Evolutionary conservation across 179 eudicot genomes (phyloP).

Genomic region (Gypsophila paniculata): DNA sequence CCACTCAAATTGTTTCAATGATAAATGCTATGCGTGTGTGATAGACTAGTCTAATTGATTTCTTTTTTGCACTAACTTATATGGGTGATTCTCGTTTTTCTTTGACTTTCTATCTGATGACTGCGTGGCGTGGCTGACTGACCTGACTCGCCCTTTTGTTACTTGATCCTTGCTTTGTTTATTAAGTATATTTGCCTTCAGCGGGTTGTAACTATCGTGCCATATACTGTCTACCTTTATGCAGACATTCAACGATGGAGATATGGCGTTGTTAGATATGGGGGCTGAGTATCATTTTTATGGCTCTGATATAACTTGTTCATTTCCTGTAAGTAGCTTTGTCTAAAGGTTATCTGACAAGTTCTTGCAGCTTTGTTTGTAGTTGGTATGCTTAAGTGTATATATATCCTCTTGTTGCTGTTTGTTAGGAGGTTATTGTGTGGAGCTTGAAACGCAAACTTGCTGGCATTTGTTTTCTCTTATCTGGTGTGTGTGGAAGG

Average conservation of each 20-base stretch:
- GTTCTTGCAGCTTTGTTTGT: background rate
- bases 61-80: background rate
- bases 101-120: background rate
- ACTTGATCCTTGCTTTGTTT: conserved; percentile 7
- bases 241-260: conserved; percentile 78
- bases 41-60: background rate
- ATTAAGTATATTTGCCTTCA: conserved; percentile 1
- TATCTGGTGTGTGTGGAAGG: background rate
- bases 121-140: background rate
- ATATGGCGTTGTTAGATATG: conserved; percentile 95
- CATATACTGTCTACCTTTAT: conserved; percentile 12
- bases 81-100: background rate
- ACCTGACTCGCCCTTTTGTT: background rate
- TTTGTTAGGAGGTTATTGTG: background rate
- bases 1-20: background rate
- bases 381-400: background rate
- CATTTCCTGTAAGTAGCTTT: conserved; percentile 61
- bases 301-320: conserved; percentile 97
- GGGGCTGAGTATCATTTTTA: conserved; percentile 98
- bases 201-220: conserved; percentile 7
- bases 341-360: conserved; percentile 5
- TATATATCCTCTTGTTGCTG: background rate
- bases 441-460: background rate
- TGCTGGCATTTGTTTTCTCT: background rate
- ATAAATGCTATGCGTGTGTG: background rate